Evolutionary conservation across 2,329 filamentous ascomycete species (phyloP).

Genomic region (Myriosclerotinia duriaeana): DNA sequence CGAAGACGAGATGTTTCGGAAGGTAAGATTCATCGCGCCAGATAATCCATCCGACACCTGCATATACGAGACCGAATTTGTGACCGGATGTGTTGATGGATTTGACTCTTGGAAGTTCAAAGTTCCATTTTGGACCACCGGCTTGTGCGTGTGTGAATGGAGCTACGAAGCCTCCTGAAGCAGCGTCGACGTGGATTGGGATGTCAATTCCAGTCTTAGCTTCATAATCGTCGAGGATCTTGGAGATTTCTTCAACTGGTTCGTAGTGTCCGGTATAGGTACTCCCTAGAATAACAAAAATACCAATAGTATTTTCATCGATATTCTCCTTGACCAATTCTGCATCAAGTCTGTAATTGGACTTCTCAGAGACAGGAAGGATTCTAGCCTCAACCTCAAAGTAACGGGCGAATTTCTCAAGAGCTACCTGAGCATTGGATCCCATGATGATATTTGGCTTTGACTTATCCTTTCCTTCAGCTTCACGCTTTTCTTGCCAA

Average conservation of each 20-base stretch:
- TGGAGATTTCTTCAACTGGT: conserved; percentile 65
- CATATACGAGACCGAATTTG: conserved; percentile 63
- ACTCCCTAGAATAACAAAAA: conserved; percentile 69
- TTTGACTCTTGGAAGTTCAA: conserved; percentile 60
- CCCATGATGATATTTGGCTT: conserved; percentile 76
- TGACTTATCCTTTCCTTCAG: conserved; percentile 59
- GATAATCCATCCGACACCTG: conserved; percentile 69
- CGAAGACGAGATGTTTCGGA: conserved; percentile 67
- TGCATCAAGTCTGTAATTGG: conserved; percentile 61
- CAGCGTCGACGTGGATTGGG: conserved; percentile 66
- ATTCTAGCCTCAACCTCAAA: conserved; percentile 71
- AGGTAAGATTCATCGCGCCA: conserved; percentile 65
- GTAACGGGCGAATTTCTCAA: conserved; percentile 72
- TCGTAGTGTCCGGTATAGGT: conserved; percentile 76
- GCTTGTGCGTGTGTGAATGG: conserved; percentile 58
- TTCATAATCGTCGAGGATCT: conserved; percentile 63
- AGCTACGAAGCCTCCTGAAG: conserved; percentile 61
- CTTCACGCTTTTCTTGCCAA: conserved; percentile 64
- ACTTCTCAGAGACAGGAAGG: conserved; percentile 60
- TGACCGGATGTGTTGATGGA: conserved; percentile 66
- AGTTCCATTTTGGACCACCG: conserved; percentile 61
- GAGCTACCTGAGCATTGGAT: conserved; percentile 68
- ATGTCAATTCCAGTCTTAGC: conserved; percentile 61
- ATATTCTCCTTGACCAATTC: conserved; percentile 63
- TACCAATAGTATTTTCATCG: conserved; percentile 75